A percentile compares a stretch with the other conserved stretches of the same genome.
Evolutionary conservation across 495 filamentous ascomycete species (phyloP).

Genomic region (Pseudevernia furfuracea): DNA sequence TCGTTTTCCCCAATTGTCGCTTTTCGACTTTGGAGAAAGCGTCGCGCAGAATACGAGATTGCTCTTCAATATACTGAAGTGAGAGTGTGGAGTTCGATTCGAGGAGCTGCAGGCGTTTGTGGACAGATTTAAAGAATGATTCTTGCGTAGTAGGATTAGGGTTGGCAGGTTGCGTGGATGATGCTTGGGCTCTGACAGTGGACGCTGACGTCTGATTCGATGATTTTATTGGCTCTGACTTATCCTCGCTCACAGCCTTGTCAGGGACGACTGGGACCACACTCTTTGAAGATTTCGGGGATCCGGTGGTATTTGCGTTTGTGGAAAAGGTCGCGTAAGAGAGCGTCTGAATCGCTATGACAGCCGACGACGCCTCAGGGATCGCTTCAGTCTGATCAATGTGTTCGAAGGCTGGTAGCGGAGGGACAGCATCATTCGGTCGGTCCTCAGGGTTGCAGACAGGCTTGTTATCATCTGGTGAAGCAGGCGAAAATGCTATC

Average conservation of each 20-base stretch:
- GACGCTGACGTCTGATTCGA: conserved; percentile 28
- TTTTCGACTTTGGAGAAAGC: conserved; percentile 87
- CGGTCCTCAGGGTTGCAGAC: conserved; percentile 5
- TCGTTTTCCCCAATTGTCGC: conserved; percentile 75
- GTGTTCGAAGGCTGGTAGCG: not conserved
- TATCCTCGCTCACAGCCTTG: conserved; percentile 3
- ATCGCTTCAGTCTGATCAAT: not conserved
- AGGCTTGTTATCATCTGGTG: not conserved
- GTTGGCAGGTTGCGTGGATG: conserved; percentile 45
- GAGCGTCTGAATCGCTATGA: conserved; percentile 20
- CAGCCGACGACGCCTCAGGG: not conserved
- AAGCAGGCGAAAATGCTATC: not conserved
- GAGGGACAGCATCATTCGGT: not conserved
- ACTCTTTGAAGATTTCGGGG: conserved; percentile 21
- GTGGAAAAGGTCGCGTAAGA: conserved; percentile 17
- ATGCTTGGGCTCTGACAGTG: conserved; percentile 42
- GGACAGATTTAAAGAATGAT: conserved; percentile 93
- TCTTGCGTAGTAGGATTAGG: conserved; percentile 83
- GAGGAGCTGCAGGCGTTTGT: conserved; percentile 81
- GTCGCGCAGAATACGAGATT: conserved; percentile 84
- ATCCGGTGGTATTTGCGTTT: conserved; percentile 5
- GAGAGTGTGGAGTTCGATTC: conserved; percentile 90
- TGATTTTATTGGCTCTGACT: conserved; percentile 3
- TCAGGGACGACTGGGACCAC: conserved; percentile 25
- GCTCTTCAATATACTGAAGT: conserved; percentile 92